phyloP scores from a whole-genome alignment of 1,284 basidiomycete genomes.

The Vanrija pseudolonga region DNA sequence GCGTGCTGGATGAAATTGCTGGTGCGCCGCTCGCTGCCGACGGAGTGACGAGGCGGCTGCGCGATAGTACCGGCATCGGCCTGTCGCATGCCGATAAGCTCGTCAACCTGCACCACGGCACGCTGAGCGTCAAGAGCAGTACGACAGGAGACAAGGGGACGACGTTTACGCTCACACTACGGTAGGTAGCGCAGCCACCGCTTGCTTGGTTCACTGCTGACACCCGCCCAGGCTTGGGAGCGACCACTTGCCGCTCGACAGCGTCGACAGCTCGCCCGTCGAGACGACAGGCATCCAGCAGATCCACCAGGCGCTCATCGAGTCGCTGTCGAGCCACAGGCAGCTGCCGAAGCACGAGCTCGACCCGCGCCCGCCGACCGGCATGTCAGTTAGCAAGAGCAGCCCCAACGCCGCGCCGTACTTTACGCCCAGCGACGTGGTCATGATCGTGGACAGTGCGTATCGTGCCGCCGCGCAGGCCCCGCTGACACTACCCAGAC shows the following conservation, averaged over 20 bases:
- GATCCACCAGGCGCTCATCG: too few species aligned
- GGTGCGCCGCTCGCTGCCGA: too few species aligned
- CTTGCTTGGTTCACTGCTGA: neutral
- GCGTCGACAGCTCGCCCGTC: slow-evolving; percentile 18
- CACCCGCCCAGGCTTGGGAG: slow-evolving; percentile 26
- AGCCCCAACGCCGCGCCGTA: slow-evolving; percentile 30
- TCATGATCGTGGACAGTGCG: slow-evolving; percentile 45
- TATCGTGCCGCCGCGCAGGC: too few species aligned
- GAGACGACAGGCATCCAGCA: too few species aligned
- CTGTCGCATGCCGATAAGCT: neutral
- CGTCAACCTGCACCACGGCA: too few species aligned
- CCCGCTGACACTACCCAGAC: too few species aligned
- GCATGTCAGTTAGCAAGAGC: too few species aligned
- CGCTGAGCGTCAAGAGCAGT: too few species aligned
- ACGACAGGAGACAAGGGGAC: too few species aligned
- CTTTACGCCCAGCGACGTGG: slow-evolving; percentile 41
- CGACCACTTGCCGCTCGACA: slow-evolving; percentile 36
- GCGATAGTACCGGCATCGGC: slow-evolving; percentile 50
- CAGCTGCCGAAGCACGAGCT: slow-evolving; percentile 16
- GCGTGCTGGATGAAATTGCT: slow-evolving; percentile 31
- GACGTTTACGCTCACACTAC: slow-evolving; percentile 26
- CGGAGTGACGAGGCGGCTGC: slow-evolving; percentile 28
- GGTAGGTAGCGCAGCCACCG: slow-evolving; percentile 19
- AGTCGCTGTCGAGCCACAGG: too few species aligned
- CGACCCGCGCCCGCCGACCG: slow-evolving; percentile 18